A percentile compares a stretch with the other conserved stretches of the same genome.
Evolutionary conservation across 2,329 filamentous ascomycete genomes (phyloP).

Genomic region (Trichophyton benhamiae): DNA sequence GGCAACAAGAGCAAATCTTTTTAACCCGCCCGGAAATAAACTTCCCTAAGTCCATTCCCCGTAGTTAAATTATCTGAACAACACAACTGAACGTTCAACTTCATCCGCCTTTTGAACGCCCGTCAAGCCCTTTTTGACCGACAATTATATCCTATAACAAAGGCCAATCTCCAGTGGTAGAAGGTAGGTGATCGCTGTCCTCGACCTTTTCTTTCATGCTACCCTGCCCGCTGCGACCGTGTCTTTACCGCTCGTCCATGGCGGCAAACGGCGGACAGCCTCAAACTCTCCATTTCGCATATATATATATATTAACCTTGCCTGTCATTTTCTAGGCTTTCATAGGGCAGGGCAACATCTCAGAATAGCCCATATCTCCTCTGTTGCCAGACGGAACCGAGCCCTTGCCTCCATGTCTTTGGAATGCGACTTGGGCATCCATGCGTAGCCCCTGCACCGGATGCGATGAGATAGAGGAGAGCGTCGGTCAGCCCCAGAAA

Average conservation of each 20-base stretch:
- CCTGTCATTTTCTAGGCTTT: background rate
- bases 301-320: background rate
- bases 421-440: background rate
- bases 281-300: background rate
- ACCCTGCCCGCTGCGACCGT: background rate
- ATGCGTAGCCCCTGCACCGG: background rate
- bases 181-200: background rate
- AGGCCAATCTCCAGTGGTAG: background rate
- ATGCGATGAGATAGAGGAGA: background rate
- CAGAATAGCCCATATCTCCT: background rate
- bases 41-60: background rate
- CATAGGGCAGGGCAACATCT: background rate
- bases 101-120: background rate
- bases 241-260: background rate
- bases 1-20: background rate
- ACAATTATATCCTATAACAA: background rate
- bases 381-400: background rate
- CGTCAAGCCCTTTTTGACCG: background rate
- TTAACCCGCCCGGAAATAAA: background rate
- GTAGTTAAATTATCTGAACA: background rate
- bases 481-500: background rate
- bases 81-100: background rate
- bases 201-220: background rate
- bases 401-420: background rate
- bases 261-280: background rate